Conservation (phyloP, 192 early-diverging fungal species). For the Cetraspora pellucida region DNA sequence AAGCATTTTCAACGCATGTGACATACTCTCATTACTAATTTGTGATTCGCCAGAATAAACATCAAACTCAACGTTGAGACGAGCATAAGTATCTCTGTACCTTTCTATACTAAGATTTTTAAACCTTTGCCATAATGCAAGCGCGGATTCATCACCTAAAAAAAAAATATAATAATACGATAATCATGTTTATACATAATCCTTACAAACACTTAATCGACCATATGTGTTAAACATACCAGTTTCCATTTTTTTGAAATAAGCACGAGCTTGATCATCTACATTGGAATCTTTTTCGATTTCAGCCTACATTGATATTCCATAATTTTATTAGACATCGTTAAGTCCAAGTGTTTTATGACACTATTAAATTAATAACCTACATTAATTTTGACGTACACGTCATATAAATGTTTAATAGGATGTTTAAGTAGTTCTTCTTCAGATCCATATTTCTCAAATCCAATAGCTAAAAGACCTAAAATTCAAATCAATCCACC, state of each 20-base stretch:
- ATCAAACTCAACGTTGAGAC: constrained; percentile 91
- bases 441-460: constrained; percentile 78
- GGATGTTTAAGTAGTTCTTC: constrained; percentile 77
- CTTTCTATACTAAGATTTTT: constrained; percentile 86
- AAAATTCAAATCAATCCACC: not conserved
- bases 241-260: constrained; percentile 95
- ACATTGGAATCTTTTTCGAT: constrained; percentile 66
- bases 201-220: not conserved
- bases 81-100: constrained; percentile 89
- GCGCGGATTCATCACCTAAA: constrained; percentile 65
- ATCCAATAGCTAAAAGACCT: constrained; percentile 90
- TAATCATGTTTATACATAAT: not conserved
- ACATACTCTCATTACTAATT: constrained; percentile 70
- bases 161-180: not conserved
- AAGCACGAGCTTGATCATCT: constrained; percentile 84
- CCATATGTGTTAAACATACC: constrained; percentile 39
- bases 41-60: constrained; percentile 96
- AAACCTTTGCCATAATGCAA: constrained; percentile 87
- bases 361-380: constrained; percentile 37
- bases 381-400: constrained; percentile 88
- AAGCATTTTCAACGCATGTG: constrained; percentile 70
- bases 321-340: not conserved
- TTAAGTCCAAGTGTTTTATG: not conserved
- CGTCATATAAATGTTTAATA: constrained; percentile 89
- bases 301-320: constrained; percentile 49